These are phyloP conservation scores for Rhododendron williamsianum DNA, from an alignment of 148 eudicot genomes.

Conservation along the genomic window DNA sequence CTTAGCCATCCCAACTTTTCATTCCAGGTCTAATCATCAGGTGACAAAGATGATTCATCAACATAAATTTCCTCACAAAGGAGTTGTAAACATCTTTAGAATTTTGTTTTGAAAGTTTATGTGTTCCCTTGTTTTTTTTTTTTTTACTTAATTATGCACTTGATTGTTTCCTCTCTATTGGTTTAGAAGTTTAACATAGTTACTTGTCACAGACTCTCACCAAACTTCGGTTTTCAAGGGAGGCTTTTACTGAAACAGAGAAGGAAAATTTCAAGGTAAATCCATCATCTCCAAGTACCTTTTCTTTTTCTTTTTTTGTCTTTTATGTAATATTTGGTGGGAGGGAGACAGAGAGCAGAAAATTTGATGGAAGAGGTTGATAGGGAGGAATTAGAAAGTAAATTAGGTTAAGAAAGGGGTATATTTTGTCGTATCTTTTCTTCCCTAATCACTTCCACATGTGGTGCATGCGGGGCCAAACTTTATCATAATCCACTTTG, in stretches of 20 bases:
- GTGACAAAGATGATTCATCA: neutral
- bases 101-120: neutral
- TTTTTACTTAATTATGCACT: neutral
- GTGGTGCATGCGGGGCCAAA: neutral
- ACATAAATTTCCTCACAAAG: neutral
- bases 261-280: conserved; percentile 70
- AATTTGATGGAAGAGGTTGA: neutral
- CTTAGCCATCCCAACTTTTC: neutral
- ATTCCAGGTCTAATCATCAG: neutral
- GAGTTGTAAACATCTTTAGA: neutral
- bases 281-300: neutral
- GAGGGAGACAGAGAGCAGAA: neutral
- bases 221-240: conserved; percentile 86
- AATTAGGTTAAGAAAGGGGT: neutral
- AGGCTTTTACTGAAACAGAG: conserved; percentile 51
- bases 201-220: conserved; percentile 66
- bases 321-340: neutral
- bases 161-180: neutral
- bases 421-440: neutral
- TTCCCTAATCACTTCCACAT: neutral
- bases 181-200: conserved; percentile 3
- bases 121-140: neutral
- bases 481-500: neutral
- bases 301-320: neutral
- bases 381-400: neutral